Conservation (phyloP, 441 rosid species). For the Adansonia grandidieri region DNA sequence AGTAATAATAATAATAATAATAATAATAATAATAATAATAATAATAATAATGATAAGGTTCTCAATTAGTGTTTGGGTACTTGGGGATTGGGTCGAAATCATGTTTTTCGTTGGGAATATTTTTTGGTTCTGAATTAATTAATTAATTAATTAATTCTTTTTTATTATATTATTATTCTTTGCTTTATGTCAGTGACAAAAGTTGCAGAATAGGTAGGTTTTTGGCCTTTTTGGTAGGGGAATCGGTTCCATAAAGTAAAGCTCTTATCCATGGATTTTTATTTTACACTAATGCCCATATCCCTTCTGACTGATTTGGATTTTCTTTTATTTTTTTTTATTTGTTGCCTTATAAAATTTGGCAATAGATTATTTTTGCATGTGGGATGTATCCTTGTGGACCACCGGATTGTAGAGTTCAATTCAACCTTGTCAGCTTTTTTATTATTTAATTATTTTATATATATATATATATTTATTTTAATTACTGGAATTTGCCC, state of each 20-base stretch:
- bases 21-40: neutral
- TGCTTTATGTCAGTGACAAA: neutral
- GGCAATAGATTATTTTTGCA: neutral
- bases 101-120: neutral
- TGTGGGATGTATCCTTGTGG: neutral
- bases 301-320: neutral
- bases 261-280: neutral
- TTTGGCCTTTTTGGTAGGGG: neutral
- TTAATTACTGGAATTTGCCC: no score
- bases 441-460: no score
- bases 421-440: neutral
- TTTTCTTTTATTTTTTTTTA: neutral
- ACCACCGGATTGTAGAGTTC: neutral
- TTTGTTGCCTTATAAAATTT: no score
- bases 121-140: neutral
- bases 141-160: neutral
- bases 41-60: neutral
- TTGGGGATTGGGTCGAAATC: constrained; percentile 20
- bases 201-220: constrained; percentile 5
- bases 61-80: neutral
- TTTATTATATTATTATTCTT: neutral
- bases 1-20: no score
- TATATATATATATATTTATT: no score
- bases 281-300: neutral
- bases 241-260: neutral